Base-by-base conservation (phyloP, 106 monocot species). In the Apostasia shenzhenica region DNA sequence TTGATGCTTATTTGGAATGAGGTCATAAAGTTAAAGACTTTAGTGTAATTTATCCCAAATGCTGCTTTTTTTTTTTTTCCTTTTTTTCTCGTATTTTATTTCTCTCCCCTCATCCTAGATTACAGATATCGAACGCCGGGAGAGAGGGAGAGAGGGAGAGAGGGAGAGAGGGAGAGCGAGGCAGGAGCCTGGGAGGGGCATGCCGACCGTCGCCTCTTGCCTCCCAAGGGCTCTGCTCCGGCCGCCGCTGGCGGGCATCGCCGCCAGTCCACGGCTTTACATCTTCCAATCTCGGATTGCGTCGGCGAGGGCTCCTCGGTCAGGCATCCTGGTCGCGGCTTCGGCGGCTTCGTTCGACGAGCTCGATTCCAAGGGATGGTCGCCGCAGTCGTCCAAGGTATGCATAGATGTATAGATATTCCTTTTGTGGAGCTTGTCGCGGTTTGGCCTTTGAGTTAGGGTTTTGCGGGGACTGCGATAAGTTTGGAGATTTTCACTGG, bases 191-290 rank as follows among this genome's bases (percentile, higher is more conserved):
- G 68, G 8, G 49, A 8, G 38, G 46, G 77, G 71, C 73, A 87
- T 87, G 86, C 80, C 79, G 86, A 87, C 72, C 74, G 73, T 74
- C 67, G 84, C 80, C 79, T 70, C 63, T 54, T 61, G 68, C 69
- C 54, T 66, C 48, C 76, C 79, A 1, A 64, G 69, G 55, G 69
- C 73, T 54, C 76, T 66, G 56, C 70, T 79, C 66, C 50, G 74
- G 49, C 39, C 75, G 3, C 75, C 68, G 49, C 78, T 46, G 50
- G 8, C 50, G 6, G 50, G 6, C 8, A 8, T 6, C 74, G 61
- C 39, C 77, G 48, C 60, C 67, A 58, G 55, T 48, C 43, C 63
- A 54, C 45, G 40, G 45, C 70, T 40, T 67, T 38, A 2, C 53
- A 50, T 1, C 45, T n/a, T 37, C 47, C 41, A 45, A 1, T 7